Evolutionary conservation across 768 basidiomycete genomes (phyloP).

Genomic region (Tricholoma terreum): DNA sequence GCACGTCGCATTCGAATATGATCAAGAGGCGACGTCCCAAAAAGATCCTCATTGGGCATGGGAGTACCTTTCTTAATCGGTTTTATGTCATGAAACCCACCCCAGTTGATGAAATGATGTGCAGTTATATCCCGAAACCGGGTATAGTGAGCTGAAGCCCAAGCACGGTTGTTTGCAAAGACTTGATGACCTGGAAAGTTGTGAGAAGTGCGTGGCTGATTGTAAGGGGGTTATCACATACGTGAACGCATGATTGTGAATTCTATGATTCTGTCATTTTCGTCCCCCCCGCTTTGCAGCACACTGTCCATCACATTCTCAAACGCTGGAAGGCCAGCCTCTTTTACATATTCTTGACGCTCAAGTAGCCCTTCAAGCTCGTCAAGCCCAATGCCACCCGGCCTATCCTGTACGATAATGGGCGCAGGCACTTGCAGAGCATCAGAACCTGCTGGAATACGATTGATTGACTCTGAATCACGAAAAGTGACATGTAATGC

Average conservation of each 20-base stretch:
- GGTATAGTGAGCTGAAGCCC: background rate
- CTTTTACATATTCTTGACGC: constrained; percentile 11
- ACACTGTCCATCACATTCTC: constrained; percentile 4
- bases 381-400: constrained; percentile 35
- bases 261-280: constrained; percentile 13
- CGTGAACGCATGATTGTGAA: constrained; percentile 18
- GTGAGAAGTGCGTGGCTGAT: background rate
- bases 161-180: background rate
- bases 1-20: constrained; percentile 28
- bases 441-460: constrained; percentile 29
- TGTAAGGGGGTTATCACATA: constrained; percentile 5
- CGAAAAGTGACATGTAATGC: constrained; percentile 44
- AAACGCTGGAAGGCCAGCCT: constrained; percentile 1
- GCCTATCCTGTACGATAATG: constrained; percentile 12
- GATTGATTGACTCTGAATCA: constrained; percentile 37
- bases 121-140: background rate
- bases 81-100: constrained; percentile 31
- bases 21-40: constrained; percentile 18
- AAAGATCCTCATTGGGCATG: constrained; percentile 24
- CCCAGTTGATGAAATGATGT: constrained; percentile 32
- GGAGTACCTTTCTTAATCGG: constrained; percentile 23
- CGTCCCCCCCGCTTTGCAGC: background rate
- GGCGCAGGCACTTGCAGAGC: constrained; percentile 27
- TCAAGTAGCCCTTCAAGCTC: constrained; percentile 28
- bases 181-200: background rate